A percentile compares a stretch with the other conserved stretches of the same genome.
Conservation (phyloP, 2,329 filamentous ascomycete species). For the Penicillium glabrum region DNA sequence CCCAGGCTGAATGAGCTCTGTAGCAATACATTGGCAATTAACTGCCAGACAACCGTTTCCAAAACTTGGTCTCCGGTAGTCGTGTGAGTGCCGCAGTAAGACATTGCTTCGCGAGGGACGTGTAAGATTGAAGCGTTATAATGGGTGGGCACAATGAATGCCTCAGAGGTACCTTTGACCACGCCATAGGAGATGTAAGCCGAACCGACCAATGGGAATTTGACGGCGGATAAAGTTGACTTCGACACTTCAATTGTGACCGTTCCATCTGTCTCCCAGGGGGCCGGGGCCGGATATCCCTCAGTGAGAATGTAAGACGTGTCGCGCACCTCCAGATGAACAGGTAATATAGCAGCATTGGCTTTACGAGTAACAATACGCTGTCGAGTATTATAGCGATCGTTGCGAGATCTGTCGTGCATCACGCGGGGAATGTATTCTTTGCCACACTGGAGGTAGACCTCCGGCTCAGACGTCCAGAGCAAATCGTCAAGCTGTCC, state of each 20-base stretch:
- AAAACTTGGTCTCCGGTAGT: not conserved
- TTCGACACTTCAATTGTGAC: not conserved
- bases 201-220: not conserved
- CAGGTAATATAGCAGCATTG: not conserved
- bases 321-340: not conserved
- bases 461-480: not conserved
- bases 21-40: not conserved
- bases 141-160: not conserved
- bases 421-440: not conserved
- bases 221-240: not conserved
- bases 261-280: not conserved
- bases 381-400: slow-evolving; percentile 1
- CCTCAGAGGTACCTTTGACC: not conserved
- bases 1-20: not conserved
- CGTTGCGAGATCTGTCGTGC: not conserved
- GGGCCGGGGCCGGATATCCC: too few species aligned
- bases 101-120: not conserved
- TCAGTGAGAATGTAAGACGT: not conserved
- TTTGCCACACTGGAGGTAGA: not conserved
- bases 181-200: not conserved
- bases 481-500: slow-evolving; percentile 2
- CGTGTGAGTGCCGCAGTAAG: not conserved
- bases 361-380: not conserved
- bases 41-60: not conserved
- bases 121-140: not conserved